Percentiles rank a stretch among this genome's conserved stretches.
Conservation (phyloP, 2,329 filamentous ascomycete species). For the Cladosporium colombiae region DNA sequence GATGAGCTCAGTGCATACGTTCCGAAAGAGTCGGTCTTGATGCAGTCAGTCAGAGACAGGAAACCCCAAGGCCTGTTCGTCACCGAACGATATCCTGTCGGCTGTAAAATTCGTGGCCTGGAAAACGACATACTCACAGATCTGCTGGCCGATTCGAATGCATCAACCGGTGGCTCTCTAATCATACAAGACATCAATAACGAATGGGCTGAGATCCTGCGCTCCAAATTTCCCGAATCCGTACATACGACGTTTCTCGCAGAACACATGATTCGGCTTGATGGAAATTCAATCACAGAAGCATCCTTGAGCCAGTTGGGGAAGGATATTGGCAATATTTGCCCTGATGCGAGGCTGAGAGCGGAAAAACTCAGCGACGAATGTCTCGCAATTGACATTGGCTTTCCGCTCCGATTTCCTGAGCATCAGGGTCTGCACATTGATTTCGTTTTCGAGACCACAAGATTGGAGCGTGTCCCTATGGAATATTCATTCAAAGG, state of each 20-base stretch:
- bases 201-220: background rate
- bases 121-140: too few species aligned
- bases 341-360: too few species aligned
- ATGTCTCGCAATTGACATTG: background rate
- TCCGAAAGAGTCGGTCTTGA: background rate
- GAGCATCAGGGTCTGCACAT: too few species aligned
- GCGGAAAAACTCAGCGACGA: too few species aligned
- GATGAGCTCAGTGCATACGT: background rate
- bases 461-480: too few species aligned
- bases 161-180: background rate
- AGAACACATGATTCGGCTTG: background rate
- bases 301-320: background rate
- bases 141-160: too few species aligned
- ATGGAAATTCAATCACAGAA: background rate
- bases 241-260: background rate
- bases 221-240: background rate
- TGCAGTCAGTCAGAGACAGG: background rate
- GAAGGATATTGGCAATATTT: background rate
- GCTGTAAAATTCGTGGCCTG: too few species aligned
- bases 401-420: background rate
- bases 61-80: background rate
- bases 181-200: background rate
- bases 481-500: too few species aligned
- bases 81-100: background rate
- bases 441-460: too few species aligned